A percentile compares a stretch with the other conserved stretches of the same genome.
Conservation (phyloP, 352 stramenopile species). For the Phytopythium sindhum region DNA sequence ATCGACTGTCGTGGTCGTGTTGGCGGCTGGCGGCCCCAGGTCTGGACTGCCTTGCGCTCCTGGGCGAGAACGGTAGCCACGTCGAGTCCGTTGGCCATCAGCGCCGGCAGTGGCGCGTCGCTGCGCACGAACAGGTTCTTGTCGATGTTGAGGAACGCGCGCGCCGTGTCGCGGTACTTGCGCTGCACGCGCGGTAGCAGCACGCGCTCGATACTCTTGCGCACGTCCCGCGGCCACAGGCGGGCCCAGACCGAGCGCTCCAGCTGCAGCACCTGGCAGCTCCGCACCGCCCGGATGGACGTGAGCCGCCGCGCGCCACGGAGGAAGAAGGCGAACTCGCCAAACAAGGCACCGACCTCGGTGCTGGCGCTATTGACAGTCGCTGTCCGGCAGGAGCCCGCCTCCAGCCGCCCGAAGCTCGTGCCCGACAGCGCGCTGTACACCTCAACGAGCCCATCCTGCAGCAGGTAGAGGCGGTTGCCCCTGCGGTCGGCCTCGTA, state of each 20-base stretch:
- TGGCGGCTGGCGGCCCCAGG: background rate
- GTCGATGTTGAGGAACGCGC: constrained; percentile 46
- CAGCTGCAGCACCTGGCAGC: constrained; percentile 60
- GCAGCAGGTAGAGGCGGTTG: constrained; percentile 47
- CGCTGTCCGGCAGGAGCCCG: background rate
- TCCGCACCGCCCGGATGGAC: constrained; percentile 43
- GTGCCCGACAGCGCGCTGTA: constrained; percentile 32
- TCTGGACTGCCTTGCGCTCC: background rate
- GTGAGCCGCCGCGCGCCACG: constrained; percentile 38
- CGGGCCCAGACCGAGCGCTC: constrained; percentile 42
- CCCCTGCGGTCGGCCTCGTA: constrained; percentile 41
- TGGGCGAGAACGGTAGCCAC: background rate
- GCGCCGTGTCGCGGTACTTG: constrained; percentile 33
- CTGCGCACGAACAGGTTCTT: constrained; percentile 70
- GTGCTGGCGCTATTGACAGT: constrained; percentile 13
- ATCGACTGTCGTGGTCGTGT: background rate
- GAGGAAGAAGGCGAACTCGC: constrained; percentile 65
- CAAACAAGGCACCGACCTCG: constrained; percentile 41
- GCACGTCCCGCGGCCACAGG: constrained; percentile 41
- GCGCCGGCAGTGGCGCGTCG: constrained; percentile 21
- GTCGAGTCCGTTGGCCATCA: constrained; percentile 5
- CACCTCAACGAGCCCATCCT: constrained; percentile 43
- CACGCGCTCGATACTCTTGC: constrained; percentile 33
- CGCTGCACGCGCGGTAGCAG: constrained; percentile 31
- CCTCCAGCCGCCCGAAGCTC: constrained; percentile 28